Evolutionary conservation across 2,329 filamentous ascomycete species (phyloP), one percentile per base, ranked within the genome.

Genomic region (Aspergillus sp.): DNA sequence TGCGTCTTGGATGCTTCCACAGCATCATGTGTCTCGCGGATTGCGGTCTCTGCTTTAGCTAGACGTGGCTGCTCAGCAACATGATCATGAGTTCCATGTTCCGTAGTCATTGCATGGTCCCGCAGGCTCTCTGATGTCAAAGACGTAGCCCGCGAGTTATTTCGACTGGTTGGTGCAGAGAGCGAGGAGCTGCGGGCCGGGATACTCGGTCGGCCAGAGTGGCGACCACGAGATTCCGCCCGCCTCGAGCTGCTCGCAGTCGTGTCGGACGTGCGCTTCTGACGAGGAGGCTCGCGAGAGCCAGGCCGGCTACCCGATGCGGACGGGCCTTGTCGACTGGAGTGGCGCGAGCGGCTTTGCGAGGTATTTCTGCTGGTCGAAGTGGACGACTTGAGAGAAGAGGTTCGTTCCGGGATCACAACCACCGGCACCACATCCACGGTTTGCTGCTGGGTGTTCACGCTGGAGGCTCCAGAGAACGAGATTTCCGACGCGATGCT

Each of bases 401-500:
- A 81, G 30, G 67, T 74, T 60, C 80, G 72, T 62, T 82, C 73
- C 1, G 80, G 80, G 57, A 82, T 79, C 19, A 82, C 79, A 25
- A 81, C 77, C 38, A 82, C 80, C 8, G 77, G 78, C 51, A 81
- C 80, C 8, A 78, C 69, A 57, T 82, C 80, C 13, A 74, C 68
- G 23, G 71, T 69, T 13, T 67, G 65, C 15, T 70, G 71, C 43
- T 68, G 65, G 23, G 62, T 67, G 57, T 62, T 74, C n/a, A 72
- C 69, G 5, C 67, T 68, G 10, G 72, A 67, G 58, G 71, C 74
- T 25, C 69, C 65, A 10, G 76, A 72, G 53, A 73, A 69, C 6
- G 78, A 77, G 13, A 76, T 67, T 50, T 80, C 79, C 2, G 80
- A 80, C 4, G 72, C 73, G 54, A 77, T 70, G 59, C 79, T 81